Evolutionary conservation across 768 basidiomycete genomes (phyloP).

Genomic region (Lentinula sp.): DNA sequence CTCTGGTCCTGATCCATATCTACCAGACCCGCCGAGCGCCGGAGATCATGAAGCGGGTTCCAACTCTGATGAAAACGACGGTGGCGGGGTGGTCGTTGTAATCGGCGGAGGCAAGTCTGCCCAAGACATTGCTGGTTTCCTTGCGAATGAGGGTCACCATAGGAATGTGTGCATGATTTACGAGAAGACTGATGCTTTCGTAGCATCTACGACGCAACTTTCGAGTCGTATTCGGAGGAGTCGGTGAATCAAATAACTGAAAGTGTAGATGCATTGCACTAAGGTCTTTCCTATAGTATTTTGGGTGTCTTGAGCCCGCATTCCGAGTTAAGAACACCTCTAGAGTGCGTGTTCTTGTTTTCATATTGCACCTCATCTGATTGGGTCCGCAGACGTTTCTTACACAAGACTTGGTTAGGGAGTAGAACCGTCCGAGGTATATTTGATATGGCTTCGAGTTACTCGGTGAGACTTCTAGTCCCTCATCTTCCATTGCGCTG

Average conservation of each 20-base stretch:
- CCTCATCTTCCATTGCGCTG: neutral
- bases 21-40: neutral
- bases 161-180: constrained; percentile 46
- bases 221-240: constrained; percentile 56
- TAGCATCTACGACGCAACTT: constrained; percentile 40
- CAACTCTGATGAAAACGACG: neutral
- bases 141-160: constrained; percentile 37
- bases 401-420: constrained; percentile 46
- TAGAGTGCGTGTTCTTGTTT: constrained; percentile 37
- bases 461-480: constrained; percentile 28
- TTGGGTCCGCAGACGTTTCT: constrained; percentile 12
- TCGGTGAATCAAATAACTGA: constrained; percentile 30
- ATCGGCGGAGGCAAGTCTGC: constrained; percentile 67
- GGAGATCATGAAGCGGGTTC: neutral
- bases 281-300: constrained; percentile 25
- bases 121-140: constrained; percentile 47
- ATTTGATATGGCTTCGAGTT: constrained; percentile 35
- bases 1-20: neutral
- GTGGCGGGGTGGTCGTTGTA: constrained; percentile 32
- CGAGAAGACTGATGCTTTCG: constrained; percentile 41
- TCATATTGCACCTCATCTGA: neutral
- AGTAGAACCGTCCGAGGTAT: constrained; percentile 42
- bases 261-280: neutral
- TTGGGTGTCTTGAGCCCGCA: constrained; percentile 44
- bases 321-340: constrained; percentile 37